A percentile compares a stretch with the other conserved stretches of the same genome.
phyloP scores from a whole-genome alignment of 2,329 filamentous ascomycete genomes.

The Dothideomycetes sp. region DNA sequence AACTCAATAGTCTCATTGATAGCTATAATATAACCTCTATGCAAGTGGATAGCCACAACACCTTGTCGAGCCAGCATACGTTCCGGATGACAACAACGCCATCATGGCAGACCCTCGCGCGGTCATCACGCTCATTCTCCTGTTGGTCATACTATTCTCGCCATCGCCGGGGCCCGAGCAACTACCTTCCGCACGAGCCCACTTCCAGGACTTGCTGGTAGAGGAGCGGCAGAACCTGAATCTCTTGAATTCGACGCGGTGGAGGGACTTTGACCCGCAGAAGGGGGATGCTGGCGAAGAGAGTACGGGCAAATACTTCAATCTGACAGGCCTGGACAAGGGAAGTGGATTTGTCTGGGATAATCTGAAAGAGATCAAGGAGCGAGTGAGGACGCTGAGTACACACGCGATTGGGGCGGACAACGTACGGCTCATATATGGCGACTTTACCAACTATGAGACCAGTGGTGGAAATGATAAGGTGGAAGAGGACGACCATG shows the following conservation, averaged over 20 bases:
- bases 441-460: too few relatives aligned
- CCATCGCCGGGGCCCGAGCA: conserved; percentile 29
- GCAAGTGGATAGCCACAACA: too few relatives aligned
- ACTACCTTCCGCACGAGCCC: conserved; percentile 28
- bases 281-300: too few relatives aligned
- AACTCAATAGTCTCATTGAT: background rate
- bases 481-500: too few relatives aligned
- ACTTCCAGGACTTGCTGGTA: conserved; percentile 37
- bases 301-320: conserved; percentile 38
- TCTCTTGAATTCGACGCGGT: conserved; percentile 38
- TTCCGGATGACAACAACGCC: too few relatives aligned
- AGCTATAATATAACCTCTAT: too few relatives aligned
- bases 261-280: conserved; percentile 39
- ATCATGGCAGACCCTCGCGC: conserved; percentile 30
- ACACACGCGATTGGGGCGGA: conserved; percentile 27
- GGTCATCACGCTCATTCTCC: conserved; percentile 37
- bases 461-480: too few relatives aligned
- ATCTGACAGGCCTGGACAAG: conserved; percentile 63
- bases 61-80: too few relatives aligned
- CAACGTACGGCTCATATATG: conserved; percentile 16
- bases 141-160: conserved; percentile 43
- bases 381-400: conserved; percentile 50
- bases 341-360: conserved; percentile 72
- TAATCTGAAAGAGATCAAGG: conserved; percentile 54
- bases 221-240: conserved; percentile 40